Conservation (phyloP, 441 rosid genomes). For the Populus hybrid region DNA sequence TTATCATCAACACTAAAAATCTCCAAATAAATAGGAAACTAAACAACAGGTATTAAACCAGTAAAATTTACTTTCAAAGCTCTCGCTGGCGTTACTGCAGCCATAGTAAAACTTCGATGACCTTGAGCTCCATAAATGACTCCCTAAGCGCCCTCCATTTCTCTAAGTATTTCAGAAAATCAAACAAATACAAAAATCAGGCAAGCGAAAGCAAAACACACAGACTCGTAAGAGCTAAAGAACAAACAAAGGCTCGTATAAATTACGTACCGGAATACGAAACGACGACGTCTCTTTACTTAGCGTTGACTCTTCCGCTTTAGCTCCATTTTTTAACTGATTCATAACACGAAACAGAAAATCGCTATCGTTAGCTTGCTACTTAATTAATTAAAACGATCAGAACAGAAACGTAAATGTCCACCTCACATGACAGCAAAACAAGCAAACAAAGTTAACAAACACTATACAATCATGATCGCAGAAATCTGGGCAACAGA, state of each 20-base stretch:
- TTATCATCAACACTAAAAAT: not conserved
- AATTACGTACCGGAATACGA: slow-evolving; percentile 39
- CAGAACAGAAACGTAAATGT: not conserved
- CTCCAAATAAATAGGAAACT: slow-evolving; percentile 1
- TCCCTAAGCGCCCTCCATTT: slow-evolving; percentile 42
- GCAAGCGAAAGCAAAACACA: not conserved
- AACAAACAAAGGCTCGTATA: not conserved
- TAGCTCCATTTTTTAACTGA: slow-evolving; percentile 27
- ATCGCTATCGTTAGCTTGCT: not conserved
- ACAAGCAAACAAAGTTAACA: not conserved
- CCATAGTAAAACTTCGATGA: slow-evolving; percentile 56
- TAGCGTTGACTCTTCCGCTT: slow-evolving; percentile 18
- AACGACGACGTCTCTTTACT: slow-evolving; percentile 14
- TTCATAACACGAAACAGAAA: not conserved
- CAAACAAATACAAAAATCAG: not conserved
- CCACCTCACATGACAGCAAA: not conserved
- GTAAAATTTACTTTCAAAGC: slow-evolving; percentile 43
- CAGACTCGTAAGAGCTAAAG: not conserved
- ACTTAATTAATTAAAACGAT: not conserved
- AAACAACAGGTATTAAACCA: not conserved
- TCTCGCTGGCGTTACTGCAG: slow-evolving; percentile 65
- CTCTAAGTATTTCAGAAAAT: slow-evolving; percentile 29
- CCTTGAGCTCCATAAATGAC: slow-evolving; percentile 68
- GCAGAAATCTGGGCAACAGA: not conserved
- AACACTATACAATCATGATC: slow-evolving; percentile 4